Evolutionary conservation across 352 stramenopile species (phyloP), one percentile per base, ranked within the genome.

Genomic region (Pythium pyrilobum): DNA sequence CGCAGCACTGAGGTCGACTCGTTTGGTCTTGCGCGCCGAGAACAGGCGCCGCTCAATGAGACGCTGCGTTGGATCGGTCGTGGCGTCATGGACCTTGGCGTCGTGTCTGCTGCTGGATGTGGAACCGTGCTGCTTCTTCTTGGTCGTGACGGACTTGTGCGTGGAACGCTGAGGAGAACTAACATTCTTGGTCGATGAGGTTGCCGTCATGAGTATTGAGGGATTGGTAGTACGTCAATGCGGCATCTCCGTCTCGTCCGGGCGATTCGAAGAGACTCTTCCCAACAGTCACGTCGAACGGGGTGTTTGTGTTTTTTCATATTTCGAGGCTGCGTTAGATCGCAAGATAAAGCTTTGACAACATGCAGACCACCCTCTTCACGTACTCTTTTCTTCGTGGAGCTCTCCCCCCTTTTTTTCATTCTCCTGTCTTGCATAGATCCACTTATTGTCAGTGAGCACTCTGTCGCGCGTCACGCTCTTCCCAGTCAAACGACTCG

Each of bases 401-500:
- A 60, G 15, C n/a, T 25, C 56, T 16, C 48, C 38, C 5, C 25
- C 50, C 32, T 42, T 29, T 33, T 49, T 41, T 4, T 51, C 23
- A 13, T 27, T 40, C 23, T 51, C 33, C 3, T 8, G 32, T 24
- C 33, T 46, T 6, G 16, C 5, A 2, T 27, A 13, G 12, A 4
- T 32, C 9, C 40, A 24, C 40, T 46, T 7, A 16, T 23, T 46
- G 3, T 40, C 34, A 43, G 45, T 13, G 34, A 24, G 20, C 18
- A 1, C 31, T 8, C 5, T 13, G 36, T 16, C 20, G 27, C 28
- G 27, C 25, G 25, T 43, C 45, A 13, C 72, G 67, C 10, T 83
- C 66, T 29, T 81, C 72, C 72, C 68, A 81, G 44, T 81, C 76
- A 20, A 72, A 68, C 51, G 70, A 74, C 61, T 86, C 74, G 24